Evolutionary conservation across 2,329 filamentous ascomycete species (phyloP).

Genomic region (Calonectria multiphialidica): DNA sequence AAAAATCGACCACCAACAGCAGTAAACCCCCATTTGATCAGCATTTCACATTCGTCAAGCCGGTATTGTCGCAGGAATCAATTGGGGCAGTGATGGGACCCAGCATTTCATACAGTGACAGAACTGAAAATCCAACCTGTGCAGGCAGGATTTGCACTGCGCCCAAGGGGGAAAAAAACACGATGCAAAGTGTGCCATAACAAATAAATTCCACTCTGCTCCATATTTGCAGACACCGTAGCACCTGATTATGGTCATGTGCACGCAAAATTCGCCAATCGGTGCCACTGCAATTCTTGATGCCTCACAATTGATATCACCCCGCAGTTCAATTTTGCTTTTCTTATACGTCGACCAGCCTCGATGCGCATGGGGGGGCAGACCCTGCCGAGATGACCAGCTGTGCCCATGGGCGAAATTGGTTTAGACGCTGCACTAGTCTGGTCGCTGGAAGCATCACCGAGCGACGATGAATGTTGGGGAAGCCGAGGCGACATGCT

Average conservation of each 20-base stretch:
- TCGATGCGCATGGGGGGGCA: not conserved
- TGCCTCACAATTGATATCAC: not conserved
- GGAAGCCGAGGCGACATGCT: not conserved
- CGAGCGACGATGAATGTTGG: not conserved
- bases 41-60: too few relatives aligned
- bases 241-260: not conserved
- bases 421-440: not conserved
- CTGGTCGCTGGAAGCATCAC: not conserved
- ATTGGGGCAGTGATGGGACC: not conserved
- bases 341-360: not conserved
- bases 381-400: not conserved
- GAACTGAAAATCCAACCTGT: not conserved
- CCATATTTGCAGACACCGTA: conserved; percentile 1
- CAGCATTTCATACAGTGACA: not conserved
- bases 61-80: not conserved
- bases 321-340: not conserved
- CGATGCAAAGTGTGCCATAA: not conserved
- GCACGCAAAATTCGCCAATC: not conserved
- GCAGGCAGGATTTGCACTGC: too few relatives aligned
- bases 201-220: not conserved
- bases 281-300: not conserved
- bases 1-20: not conserved
- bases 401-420: not conserved
- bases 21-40: too few relatives aligned
- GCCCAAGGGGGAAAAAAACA: too few relatives aligned